Evolutionary conservation across 805 yeast species (phyloP).

Genomic region (Kodamaea sagamina): DNA sequence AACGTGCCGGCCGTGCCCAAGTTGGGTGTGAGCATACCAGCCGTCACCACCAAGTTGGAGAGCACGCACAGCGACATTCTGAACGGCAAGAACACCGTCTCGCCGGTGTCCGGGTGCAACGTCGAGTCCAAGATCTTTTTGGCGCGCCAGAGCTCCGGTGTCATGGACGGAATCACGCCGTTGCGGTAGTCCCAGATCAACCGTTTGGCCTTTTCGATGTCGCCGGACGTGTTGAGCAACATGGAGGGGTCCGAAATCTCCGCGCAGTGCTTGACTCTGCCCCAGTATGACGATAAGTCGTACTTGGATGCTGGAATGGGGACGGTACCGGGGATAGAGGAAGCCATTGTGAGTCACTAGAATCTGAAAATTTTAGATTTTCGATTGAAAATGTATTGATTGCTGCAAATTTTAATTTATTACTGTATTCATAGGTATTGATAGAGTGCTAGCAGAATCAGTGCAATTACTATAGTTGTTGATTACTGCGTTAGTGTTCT

Average conservation of each 20-base stretch:
- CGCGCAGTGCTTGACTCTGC: slow-evolving; percentile 92
- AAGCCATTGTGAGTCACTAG: slow-evolving; percentile 60
- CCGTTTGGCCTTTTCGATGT: slow-evolving; percentile 63
- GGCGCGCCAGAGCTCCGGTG: slow-evolving; percentile 85
- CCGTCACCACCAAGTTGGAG: slow-evolving; percentile 91
- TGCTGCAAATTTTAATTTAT: too few relatives aligned
- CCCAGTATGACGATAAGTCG: slow-evolving; percentile 84
- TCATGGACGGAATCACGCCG: slow-evolving; percentile 64
- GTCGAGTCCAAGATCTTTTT: slow-evolving; percentile 87
- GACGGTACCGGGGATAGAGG: slow-evolving; percentile 81
- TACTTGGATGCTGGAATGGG: slow-evolving; percentile 77
- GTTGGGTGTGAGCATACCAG: slow-evolving; percentile 96
- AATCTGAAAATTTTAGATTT: neutral
- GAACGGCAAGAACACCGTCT: slow-evolving; percentile 88
- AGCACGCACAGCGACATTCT: slow-evolving; percentile 96
- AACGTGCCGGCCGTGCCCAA: slow-evolving; percentile 86
- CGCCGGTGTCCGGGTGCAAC: slow-evolving; percentile 95
- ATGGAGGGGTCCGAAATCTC: slow-evolving; percentile 90
- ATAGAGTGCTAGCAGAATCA: too few relatives aligned
- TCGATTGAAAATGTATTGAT: neutral
- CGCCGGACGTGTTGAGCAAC: slow-evolving; percentile 69
- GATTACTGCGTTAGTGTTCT: too few relatives aligned
- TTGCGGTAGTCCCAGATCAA: slow-evolving; percentile 71
- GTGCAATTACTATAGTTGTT: too few relatives aligned
- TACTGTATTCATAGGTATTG: too few relatives aligned